phyloP scores from a whole-genome alignment of 1,139 yeast species.

The Candida anutae region DNA sequence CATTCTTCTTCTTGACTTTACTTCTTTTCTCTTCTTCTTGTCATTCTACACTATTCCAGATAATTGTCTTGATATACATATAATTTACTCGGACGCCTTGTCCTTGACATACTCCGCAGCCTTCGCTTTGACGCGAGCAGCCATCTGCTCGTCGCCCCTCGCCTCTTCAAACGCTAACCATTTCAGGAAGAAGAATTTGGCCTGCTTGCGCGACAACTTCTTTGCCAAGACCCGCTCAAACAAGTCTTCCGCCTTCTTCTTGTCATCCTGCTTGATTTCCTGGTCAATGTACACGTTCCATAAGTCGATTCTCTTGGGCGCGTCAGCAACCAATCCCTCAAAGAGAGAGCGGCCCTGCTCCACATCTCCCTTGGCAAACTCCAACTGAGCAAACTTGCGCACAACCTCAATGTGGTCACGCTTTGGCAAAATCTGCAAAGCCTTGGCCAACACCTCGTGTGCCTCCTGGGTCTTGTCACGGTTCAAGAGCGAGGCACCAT shows the following conservation, averaged over 20 bases:
- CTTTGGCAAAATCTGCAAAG: constrained; percentile 67
- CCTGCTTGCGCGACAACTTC: constrained; percentile 82
- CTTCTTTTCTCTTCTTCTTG: too few relatives aligned
- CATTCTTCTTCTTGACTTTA: too few relatives aligned
- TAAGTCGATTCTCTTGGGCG: constrained; percentile 84
- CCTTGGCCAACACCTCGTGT: constrained; percentile 62
- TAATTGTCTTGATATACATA: too few relatives aligned
- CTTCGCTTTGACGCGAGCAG: constrained; percentile 83
- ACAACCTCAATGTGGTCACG: constrained; percentile 75
- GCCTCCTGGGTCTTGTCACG: constrained; percentile 52
- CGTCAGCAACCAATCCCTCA: constrained; percentile 85
- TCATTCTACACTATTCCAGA: too few relatives aligned
- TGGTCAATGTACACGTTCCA: constrained; percentile 96
- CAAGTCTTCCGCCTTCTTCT: constrained; percentile 60
- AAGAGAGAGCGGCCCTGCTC: constrained; percentile 94
- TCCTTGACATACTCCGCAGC: constrained; percentile 67
- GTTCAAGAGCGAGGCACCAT: constrained; percentile 68
- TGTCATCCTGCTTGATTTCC: constrained; percentile 59
- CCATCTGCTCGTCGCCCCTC: constrained; percentile 58
- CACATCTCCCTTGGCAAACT: constrained; percentile 76
- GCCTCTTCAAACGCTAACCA: constrained; percentile 81
- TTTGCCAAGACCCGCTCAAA: constrained; percentile 71
- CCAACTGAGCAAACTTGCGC: constrained; percentile 82
- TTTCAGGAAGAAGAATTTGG: constrained; percentile 88
- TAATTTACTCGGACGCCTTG: too few relatives aligned